A percentile compares a stretch with the other conserved stretches of the same genome.
These are phyloP conservation scores for Trichocladium antarcticum DNA, from an alignment of 495 filamentous ascomycete genomes.

Conservation along the genomic window DNA sequence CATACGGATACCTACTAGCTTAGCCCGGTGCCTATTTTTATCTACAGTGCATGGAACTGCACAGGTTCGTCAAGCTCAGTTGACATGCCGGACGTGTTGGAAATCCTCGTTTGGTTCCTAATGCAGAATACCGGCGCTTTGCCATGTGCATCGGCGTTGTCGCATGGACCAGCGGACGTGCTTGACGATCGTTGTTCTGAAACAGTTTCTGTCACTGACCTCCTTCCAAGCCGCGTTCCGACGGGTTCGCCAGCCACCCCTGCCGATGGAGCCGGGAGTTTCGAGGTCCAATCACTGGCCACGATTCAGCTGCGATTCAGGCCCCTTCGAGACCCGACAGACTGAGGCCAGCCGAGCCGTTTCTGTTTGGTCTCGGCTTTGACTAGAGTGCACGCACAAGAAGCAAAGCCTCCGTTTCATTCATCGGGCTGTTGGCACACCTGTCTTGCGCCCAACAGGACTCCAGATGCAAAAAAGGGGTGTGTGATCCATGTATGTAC, in stretches of 20 bases:
- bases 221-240: too few species aligned
- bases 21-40: too few species aligned
- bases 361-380: constrained; percentile 9
- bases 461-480: neutral
- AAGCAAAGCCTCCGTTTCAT: neutral
- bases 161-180: constrained; percentile 5
- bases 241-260: neutral
- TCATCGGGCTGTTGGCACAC: neutral
- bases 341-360: constrained; percentile 6
- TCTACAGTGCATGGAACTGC: too few species aligned
- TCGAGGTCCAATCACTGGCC: constrained; percentile 8
- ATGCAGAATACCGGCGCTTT: neutral
- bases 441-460: neutral
- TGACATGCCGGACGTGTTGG: too few species aligned
- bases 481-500: neutral
- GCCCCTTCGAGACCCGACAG: constrained; percentile 1
- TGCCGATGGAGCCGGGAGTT: too few species aligned
- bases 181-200: constrained; percentile 28
- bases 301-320: constrained; percentile 9
- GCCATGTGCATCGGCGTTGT: neutral
- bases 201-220: constrained; percentile 22
- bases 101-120: too few species aligned
- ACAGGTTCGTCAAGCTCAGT: too few species aligned
- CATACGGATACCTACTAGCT: too few species aligned
- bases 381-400: neutral